Conservation (phyloP, 2,329 filamentous ascomycete genomes). For the Rhynchosporium graminicola region DNA sequence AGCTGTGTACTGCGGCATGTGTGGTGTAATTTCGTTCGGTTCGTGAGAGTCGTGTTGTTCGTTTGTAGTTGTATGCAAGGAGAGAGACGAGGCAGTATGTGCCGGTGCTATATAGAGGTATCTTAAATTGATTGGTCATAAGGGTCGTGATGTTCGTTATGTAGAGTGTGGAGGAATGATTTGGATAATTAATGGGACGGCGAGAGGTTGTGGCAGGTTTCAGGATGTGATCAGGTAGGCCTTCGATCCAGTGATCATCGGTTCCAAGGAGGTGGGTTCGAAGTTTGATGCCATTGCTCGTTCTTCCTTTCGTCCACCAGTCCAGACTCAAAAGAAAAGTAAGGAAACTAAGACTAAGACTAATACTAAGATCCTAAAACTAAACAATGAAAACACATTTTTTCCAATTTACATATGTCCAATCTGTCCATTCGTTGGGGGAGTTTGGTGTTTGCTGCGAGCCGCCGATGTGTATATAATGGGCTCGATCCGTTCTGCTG, state of each 20-base stretch:
- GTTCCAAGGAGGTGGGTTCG: constrained; percentile 10
- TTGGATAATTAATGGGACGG: neutral
- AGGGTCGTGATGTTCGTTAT: constrained; percentile 14
- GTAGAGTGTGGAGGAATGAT: neutral
- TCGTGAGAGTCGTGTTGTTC: constrained; percentile 24
- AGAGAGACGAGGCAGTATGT: neutral
- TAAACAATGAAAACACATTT: constrained; percentile 10
- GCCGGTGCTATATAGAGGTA: constrained; percentile 5
- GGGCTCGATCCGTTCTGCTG: constrained; percentile 16
- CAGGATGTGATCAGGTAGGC: neutral
- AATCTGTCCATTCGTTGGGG: constrained; percentile 15
- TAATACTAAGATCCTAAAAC: constrained; percentile 13
- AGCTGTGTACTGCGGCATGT: constrained; percentile 5
- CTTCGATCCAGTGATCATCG: constrained; percentile 10
- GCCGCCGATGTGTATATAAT: constrained; percentile 15
- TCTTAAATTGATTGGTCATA: constrained; percentile 7
- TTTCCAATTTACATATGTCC: constrained; percentile 31
- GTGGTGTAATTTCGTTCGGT: constrained; percentile 5
- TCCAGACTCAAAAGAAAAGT: constrained; percentile 5
- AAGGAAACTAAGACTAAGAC: neutral
- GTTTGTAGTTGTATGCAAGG: constrained; percentile 1
- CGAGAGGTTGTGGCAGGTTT: neutral
- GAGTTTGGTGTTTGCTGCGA: constrained; percentile 24
- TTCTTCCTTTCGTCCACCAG: neutral
- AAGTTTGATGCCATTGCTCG: constrained; percentile 12